Percentiles rank a stretch among this genome's conserved stretches.
Conservation (phyloP, 1,284 basidiomycete genomes). For the Boletus semigastroideus region DNA sequence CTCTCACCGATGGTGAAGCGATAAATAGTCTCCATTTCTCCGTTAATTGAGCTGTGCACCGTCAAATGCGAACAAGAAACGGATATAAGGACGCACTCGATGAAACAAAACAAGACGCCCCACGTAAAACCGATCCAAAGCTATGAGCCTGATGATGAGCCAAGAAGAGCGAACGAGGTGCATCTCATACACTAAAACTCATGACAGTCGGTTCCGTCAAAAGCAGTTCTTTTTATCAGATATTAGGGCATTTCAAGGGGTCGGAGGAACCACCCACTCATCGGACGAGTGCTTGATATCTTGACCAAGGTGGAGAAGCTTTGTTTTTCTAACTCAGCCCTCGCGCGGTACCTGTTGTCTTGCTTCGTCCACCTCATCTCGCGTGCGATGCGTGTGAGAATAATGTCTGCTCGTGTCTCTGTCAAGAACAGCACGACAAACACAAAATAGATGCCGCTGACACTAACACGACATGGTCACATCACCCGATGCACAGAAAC, state of each 20-base stretch:
- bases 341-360: constrained; percentile 47
- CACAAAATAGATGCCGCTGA: constrained; percentile 35
- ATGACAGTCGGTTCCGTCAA: constrained; percentile 61
- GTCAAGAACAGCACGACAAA: constrained; percentile 40
- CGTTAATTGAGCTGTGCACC: constrained; percentile 45
- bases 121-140: constrained; percentile 63
- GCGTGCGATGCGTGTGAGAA: constrained; percentile 46
- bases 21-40: constrained; percentile 52
- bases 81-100: constrained; percentile 40
- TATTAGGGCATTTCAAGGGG: constrained; percentile 7
- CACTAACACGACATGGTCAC: constrained; percentile 23
- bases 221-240: constrained; percentile 43
- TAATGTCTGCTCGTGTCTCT: constrained; percentile 49
- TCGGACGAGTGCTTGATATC: constrained; percentile 52
- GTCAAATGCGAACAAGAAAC: background rate
- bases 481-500: background rate
- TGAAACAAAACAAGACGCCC: constrained; percentile 61
- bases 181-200: constrained; percentile 47
- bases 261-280: constrained; percentile 38
- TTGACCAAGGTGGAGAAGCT: constrained; percentile 45
- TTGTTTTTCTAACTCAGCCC: constrained; percentile 48
- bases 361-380: constrained; percentile 47
- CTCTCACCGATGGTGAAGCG: constrained; percentile 49
- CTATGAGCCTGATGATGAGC: constrained; percentile 27
- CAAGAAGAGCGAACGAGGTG: background rate